Evolutionary conservation across 257 asterid species (phyloP), one percentile per base, ranked within the genome.

Genomic region (Nicotiana obtusifolia): DNA sequence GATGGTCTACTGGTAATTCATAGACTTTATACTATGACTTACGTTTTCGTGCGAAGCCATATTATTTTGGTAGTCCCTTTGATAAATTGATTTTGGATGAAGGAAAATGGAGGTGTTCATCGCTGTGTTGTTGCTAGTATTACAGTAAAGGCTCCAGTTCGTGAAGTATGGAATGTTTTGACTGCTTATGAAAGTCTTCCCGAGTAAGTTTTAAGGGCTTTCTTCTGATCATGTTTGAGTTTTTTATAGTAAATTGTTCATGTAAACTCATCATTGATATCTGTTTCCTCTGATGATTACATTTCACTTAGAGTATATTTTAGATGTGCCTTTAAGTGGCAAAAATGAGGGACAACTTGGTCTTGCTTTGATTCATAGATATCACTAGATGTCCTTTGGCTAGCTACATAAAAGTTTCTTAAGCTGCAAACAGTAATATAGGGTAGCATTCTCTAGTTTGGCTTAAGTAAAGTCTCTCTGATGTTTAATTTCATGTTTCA

Each of bases 51-150:
- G 28, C 30, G 61, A 66, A 84, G 49, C 65, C 82, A 26, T 24
- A 81, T 47, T 68, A 20, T 33, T 80, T 81, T 53, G 82, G 81
- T 68, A 68, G 73, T 54, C 64, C 67, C 41, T 80, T 79, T 86
- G 84, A 86, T 82, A 82, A 76, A 61, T 86, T 82, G 60, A 13
- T 83, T 85, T 88, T 84, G 22, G 30, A 19, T 90, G 88, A 87
- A 95, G 99, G 99, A 95, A 92, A 88, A 95, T 81, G 99, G 98
- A 59, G 99, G 99, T 81, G 99, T 93, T 80, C 99, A 95, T 84
- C 91, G 97, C 30, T 90, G 98, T 13, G 99, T 95, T 59, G 90
- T 95, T 84, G 99, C 99, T 71, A 90, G 97, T 92, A 93, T 93
- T 81, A 95, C 98, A 16, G 99, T 95, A 75, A 93, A 93, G 83